These are phyloP conservation scores for Taphrina confusa DNA, from an alignment of 1,139 yeast species.

Conservation along the genomic window DNA sequence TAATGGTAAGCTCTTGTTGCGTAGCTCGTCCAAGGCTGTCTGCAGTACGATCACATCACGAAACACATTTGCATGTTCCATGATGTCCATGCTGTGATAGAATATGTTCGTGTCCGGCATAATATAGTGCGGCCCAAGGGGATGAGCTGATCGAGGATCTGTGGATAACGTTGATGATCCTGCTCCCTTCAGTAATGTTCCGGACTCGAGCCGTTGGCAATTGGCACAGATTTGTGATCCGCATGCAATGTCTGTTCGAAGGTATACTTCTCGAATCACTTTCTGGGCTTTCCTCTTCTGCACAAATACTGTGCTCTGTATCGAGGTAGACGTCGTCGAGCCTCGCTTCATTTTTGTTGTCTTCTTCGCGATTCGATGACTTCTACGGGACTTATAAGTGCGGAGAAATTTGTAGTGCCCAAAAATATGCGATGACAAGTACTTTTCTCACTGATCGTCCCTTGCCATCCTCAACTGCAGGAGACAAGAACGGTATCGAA, in stretches of 20 bases:
- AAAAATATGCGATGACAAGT: too few relatives aligned
- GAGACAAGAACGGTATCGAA: too few relatives aligned
- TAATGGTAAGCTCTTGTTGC: constrained; percentile 82
- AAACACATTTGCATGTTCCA: constrained; percentile 76
- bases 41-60: constrained; percentile 91
- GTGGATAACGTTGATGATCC: constrained; percentile 48
- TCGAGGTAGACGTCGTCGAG: not conserved
- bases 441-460: too few relatives aligned
- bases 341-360: constrained; percentile 8
- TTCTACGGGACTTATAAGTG: too few relatives aligned
- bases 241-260: constrained; percentile 90
- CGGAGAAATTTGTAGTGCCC: too few relatives aligned
- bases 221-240: constrained; percentile 66
- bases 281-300: constrained; percentile 27
- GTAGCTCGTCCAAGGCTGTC: constrained; percentile 89
- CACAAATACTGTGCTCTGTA: constrained; percentile 18
- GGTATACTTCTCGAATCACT: constrained; percentile 88
- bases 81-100: constrained; percentile 76
- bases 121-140: constrained; percentile 66
- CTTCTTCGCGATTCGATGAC: too few relatives aligned
- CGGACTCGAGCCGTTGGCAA: constrained; percentile 53
- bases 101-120: constrained; percentile 88
- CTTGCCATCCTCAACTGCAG: too few relatives aligned
- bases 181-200: constrained; percentile 49
- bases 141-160: constrained; percentile 58